Evolutionary conservation across 2,329 filamentous ascomycete species (phyloP), one percentile per base, ranked within the genome.

Genomic region (Sporothrix curviconia): DNA sequence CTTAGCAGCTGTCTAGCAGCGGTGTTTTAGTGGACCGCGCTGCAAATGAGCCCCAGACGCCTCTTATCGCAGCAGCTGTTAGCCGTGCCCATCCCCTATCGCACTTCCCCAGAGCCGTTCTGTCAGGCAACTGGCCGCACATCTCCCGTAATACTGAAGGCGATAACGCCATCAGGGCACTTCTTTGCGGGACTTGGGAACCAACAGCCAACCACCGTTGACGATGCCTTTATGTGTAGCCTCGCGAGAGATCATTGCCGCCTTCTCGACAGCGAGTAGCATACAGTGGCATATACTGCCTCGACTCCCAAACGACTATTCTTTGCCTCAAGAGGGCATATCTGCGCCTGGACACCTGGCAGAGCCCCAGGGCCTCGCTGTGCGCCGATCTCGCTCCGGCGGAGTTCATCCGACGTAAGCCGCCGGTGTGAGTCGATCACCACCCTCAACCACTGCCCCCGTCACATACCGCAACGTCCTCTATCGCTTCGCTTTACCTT

Each of bases 341-440:
- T n/a, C n/a, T n/a, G n/a, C n/a, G n/a, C n/a, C n/a, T n/a, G n/a
- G n/a, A n/a, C n/a, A n/a, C n/a, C n/a, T n/a, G n/a, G n/a, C n/a
- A n/a, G 17, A 44, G 9, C 40, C 25, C 8, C 34, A 30, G 14
- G 22, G 53, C 43, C 17, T 47, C 42, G 52, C 19, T 17, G 24
- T 11, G 40, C 28, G 53, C 53, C 43, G 53, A 56, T 56, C 25
- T 47, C 53, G 53, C 43, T 40, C 42, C 42, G 53, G 39, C 25
- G 42, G 43, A 34, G n/a, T n/a, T 39, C 24, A 28, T 39, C 53
- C 30, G 53, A 39, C 32, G 14, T n/a, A 30, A 47, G 40, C 40
- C 42, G 53, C 30, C n/a, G 15, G 9, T n/a, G n/a, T 43, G 50
- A 53, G 37, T 42, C 36, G 49, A 40, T 14, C 40, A 12, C n/a